phyloP scores from a whole-genome alignment of 2,329 filamentous ascomycete genomes.

The Colletotrichum siamense region DNA sequence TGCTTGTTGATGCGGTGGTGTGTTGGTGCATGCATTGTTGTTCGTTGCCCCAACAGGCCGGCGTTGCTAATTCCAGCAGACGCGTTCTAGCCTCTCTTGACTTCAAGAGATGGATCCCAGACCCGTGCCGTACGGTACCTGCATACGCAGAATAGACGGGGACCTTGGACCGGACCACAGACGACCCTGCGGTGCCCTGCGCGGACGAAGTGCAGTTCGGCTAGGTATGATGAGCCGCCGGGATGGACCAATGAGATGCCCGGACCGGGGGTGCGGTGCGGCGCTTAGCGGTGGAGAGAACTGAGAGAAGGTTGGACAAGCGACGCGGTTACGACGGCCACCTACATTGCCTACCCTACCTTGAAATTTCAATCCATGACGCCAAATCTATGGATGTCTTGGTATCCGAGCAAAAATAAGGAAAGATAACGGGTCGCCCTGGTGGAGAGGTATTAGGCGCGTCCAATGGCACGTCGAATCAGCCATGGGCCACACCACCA shows the following conservation, averaged over 20 bases:
- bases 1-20: neutral
- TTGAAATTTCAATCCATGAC: neutral
- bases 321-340: constrained; percentile 10
- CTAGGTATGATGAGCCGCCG: constrained; percentile 21
- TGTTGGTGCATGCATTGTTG: neutral
- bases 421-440: neutral
- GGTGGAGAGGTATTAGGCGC: constrained; percentile 1
- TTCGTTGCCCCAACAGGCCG: neutral
- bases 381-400: neutral
- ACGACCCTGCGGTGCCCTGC: neutral
- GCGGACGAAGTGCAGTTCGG: neutral
- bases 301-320: neutral
- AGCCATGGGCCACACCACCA: neutral
- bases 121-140: neutral
- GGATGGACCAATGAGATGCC: constrained; percentile 2
- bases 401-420: neutral
- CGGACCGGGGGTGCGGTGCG: constrained; percentile 1
- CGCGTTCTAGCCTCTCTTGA: constrained; percentile 1
- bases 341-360: neutral
- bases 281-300: constrained; percentile 14
- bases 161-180: neutral
- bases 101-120: neutral
- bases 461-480: neutral
- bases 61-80: constrained; percentile 18
- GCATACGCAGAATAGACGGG: neutral